Base-by-base conservation (phyloP, 2,329 filamentous ascomycete genomes). In the Colletotrichum lindemuthianum region DNA sequence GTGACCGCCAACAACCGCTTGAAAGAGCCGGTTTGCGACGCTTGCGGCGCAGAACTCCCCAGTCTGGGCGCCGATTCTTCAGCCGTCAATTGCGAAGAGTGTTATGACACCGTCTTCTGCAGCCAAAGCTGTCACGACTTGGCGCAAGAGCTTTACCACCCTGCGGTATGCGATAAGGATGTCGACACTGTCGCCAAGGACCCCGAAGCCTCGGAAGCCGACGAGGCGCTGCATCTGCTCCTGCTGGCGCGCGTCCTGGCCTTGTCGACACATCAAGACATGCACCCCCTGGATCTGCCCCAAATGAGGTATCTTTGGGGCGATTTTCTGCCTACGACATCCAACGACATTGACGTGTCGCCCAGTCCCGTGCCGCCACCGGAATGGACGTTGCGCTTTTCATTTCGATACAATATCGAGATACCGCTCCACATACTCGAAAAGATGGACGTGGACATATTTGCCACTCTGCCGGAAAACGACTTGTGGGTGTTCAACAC, bases 401-500 rank as follows among this genome's bases (percentile, higher is more conserved):
- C 88, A 32, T 95, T 95, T 78, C 84, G 88, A 56, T 88, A 88
- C 76, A 93, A 92, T 69, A 86, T 96, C 65, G 85, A 91, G 60
- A 86, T 86, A 3, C 92, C 92, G 0, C 83, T 95, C 6, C 90
- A 94, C 72, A 83, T 95, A 37, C 84, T 96, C 13, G 91, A 94
- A 75, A 93, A 92, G 77, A 93, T 96, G 90, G 91, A 93, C 69
- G 82, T 95, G 60, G 90, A 95, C 73, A 88, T 93, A 56, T 95
- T 90, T 74, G 82, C 80, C 12, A 78, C 78, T 0, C 75, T 89
- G 4, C 77, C 78, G 8, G 77, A 81, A 32, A 89, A 91, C 74
- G 91, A 94, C 70, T 78, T 91, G 7, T 96, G 92, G 92, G 85
- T 97, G 13, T 86, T 97, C 72, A 97, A 98, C 77, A 97, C 93